Percentiles rank a stretch among this genome's conserved stretches.
Evolutionary conservation across 805 yeast genomes (phyloP).

Genomic region (Yarrowia osloensis): DNA sequence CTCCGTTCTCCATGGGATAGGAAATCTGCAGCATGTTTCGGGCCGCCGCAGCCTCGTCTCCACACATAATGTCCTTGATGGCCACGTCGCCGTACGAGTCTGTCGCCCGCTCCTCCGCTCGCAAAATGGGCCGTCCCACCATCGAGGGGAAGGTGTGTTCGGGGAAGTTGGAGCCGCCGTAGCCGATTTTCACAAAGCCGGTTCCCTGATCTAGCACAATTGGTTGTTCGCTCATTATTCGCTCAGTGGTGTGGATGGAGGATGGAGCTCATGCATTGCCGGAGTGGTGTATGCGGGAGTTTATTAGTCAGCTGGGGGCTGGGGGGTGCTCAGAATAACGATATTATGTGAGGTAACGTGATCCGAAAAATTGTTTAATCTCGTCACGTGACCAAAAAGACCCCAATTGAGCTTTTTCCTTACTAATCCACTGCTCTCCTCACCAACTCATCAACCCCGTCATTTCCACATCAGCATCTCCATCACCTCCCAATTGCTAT

Average conservation of each 20-base stretch:
- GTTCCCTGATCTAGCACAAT: conserved; percentile 96
- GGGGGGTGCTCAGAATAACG: background rate
- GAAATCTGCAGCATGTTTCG: conserved; percentile 87
- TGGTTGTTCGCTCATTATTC: conserved; percentile 30
- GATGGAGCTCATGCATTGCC: background rate
- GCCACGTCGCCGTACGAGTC: conserved; percentile 51
- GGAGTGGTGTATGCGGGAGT: conserved; percentile 16
- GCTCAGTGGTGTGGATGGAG: conserved; percentile 18
- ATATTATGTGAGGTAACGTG: background rate
- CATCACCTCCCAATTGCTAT: conserved; percentile 20
- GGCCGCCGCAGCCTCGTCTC: conserved; percentile 89
- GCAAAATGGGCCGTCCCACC: conserved; percentile 93
- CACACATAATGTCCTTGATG: conserved; percentile 96
- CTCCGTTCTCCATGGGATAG: conserved; percentile 99
- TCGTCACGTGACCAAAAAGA: background rate
- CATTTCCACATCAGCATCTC: too few species aligned
- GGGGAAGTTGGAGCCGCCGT: conserved; percentile 96
- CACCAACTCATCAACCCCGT: too few species aligned
- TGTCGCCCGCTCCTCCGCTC: conserved; percentile 91
- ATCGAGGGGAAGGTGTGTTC: conserved; percentile 96
- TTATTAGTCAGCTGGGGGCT: conserved; percentile 1
- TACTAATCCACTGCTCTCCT: too few species aligned
- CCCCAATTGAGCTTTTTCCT: conserved; percentile 5
- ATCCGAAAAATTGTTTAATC: too few species aligned
- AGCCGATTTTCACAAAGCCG: conserved; percentile 95